Conservation (phyloP, 1,284 basidiomycete genomes). For the Tilletia indica region DNA sequence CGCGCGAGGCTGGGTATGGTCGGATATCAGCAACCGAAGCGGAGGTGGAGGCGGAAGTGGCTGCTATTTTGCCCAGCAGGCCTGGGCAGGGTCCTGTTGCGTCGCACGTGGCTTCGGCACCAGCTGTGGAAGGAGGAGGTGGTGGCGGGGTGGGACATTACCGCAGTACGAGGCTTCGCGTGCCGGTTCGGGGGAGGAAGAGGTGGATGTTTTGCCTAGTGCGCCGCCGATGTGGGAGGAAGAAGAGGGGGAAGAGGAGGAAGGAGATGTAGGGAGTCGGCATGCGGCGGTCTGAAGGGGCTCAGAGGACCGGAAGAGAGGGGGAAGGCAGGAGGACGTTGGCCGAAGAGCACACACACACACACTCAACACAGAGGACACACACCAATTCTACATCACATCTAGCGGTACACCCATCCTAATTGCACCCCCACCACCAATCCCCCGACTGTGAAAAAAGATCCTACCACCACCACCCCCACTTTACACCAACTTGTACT, state of each 20-base stretch:
- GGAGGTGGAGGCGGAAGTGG: background rate
- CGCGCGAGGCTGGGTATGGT: conserved; percentile 2
- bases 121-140: background rate
- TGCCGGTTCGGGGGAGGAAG: background rate
- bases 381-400: too few species aligned
- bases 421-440: too few species aligned
- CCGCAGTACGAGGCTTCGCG: conserved; percentile 13
- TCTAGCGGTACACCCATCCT: too few species aligned
- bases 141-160: background rate
- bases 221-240: conserved; percentile 15
- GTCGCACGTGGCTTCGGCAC: background rate
- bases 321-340: too few species aligned
- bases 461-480: too few species aligned
- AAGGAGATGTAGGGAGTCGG: conserved; percentile 41
- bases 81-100: background rate
- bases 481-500: too few species aligned
- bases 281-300: too few species aligned
- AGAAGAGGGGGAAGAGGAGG: conserved; percentile 51
- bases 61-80: background rate
- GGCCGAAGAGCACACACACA: too few species aligned
- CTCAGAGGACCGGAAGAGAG: too few species aligned
- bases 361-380: too few species aligned
- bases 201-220: background rate
- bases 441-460: too few species aligned
- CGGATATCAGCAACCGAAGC: background rate